Evolutionary conservation across 2,329 filamentous ascomycete genomes (phyloP).

Genomic region (Nigrospora sphaerica): DNA sequence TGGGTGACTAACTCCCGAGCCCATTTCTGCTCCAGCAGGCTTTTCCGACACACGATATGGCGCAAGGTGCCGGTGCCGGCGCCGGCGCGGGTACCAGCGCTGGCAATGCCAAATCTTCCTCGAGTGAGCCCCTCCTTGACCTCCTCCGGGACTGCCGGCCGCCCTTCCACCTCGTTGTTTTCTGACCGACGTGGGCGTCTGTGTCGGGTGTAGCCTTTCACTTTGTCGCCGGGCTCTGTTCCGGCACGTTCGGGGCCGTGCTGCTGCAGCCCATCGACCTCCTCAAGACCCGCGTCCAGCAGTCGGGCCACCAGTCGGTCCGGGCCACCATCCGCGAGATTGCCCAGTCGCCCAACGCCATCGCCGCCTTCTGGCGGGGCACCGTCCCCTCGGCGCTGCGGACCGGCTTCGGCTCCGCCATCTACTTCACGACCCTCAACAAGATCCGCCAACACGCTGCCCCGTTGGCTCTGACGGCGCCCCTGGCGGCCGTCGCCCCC

Average conservation of each 20-base stretch:
- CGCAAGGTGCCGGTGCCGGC: constrained; percentile 8
- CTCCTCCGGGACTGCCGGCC: neutral
- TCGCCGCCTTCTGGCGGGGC: constrained; percentile 82
- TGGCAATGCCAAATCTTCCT: constrained; percentile 13
- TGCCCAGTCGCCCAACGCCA: constrained; percentile 51
- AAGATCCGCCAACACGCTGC: constrained; percentile 65
- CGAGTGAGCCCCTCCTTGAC: constrained; percentile 13
- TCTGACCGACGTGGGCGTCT: neutral
- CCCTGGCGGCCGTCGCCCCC: constrained; percentile 9
- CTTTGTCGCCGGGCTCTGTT: constrained; percentile 81
- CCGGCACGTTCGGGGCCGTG: constrained; percentile 80
- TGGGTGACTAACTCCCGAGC: too few species aligned
- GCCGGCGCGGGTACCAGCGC: too few species aligned
- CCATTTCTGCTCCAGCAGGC: too few species aligned
- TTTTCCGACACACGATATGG: constrained; percentile 6
- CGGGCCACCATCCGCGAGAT: constrained; percentile 63
- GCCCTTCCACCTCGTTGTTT: neutral
- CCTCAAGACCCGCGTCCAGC: constrained; percentile 92
- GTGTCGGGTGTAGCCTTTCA: constrained; percentile 57
- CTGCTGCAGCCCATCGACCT: constrained; percentile 93
- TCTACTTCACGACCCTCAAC: constrained; percentile 91
- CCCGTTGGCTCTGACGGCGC: constrained; percentile 10
- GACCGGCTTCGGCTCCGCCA: constrained; percentile 84
- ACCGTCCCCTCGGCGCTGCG: constrained; percentile 88
- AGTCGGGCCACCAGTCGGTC: constrained; percentile 68